Percentiles rank a stretch among this genome's conserved stretches.
Conservation (phyloP, 2,329 filamentous ascomycete species). For the Magnaporthiopsis incrustans region DNA sequence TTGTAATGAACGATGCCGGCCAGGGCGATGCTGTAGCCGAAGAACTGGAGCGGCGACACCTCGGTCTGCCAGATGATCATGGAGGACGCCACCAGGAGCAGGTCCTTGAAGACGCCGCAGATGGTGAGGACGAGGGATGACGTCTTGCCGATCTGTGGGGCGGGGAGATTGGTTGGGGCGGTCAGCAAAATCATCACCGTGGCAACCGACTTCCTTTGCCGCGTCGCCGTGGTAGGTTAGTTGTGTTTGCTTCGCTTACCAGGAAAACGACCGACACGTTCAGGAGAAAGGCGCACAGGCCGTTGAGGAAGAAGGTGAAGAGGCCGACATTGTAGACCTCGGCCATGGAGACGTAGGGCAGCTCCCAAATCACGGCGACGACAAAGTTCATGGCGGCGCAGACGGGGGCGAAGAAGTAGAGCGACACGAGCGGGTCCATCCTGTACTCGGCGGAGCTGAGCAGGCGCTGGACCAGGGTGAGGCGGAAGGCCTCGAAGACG, state of each 20-base stretch:
- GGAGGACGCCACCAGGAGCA: constrained; percentile 70
- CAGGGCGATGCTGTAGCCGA: constrained; percentile 76
- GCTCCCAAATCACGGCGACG: constrained; percentile 65
- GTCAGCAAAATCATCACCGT: not conserved
- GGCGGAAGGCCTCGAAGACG: constrained; percentile 71
- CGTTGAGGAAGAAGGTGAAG: constrained; percentile 66
- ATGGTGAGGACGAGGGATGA: constrained; percentile 80
- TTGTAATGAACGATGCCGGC: constrained; percentile 79
- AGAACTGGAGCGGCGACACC: constrained; percentile 68
- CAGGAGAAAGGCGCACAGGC: constrained; percentile 68
- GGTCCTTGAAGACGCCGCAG: constrained; percentile 82
- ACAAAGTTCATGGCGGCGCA: constrained; percentile 75
- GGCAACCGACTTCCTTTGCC: too few species aligned
- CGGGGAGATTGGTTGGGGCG: constrained; percentile 15
- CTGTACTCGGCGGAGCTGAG: constrained; percentile 80
- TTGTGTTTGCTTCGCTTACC: constrained; percentile 42
- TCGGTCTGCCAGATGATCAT: constrained; percentile 77
- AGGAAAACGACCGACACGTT: constrained; percentile 83
- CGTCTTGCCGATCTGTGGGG: constrained; percentile 74
- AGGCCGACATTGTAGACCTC: constrained; percentile 69
- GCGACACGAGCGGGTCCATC: constrained; percentile 83
- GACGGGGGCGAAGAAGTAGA: constrained; percentile 84
- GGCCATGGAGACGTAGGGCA: constrained; percentile 58
- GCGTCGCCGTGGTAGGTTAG: not conserved
- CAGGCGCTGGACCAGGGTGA: constrained; percentile 78